Evolutionary conservation across 2,329 filamentous ascomycete genomes (phyloP), one percentile per base, ranked within the genome.

Genomic region (Trichoderma koningiopsis): DNA sequence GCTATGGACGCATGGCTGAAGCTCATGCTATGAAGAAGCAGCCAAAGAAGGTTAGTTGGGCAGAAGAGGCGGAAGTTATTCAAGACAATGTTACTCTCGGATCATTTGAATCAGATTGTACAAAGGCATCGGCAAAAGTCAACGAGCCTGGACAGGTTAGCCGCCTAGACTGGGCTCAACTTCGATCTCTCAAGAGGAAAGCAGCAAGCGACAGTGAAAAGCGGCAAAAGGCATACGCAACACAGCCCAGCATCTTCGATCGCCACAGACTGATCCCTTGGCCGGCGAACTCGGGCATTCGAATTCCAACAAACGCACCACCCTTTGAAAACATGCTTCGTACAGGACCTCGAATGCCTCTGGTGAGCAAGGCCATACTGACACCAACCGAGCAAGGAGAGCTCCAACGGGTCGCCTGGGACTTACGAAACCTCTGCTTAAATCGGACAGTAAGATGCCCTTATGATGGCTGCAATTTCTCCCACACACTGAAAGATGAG

Each of bases 381-480:
- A 85, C 83, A 0, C 78, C 79, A 0, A 80, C 77, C 3, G 69
- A 70, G 16, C 69, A 70, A 35, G 69, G 37, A 7, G 43, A 49
- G 8, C 69, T 70, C 19, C 69, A 52, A 49, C 37, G 31, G 6
- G 29, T 10, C 24, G 14, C 57, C 5, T 70, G 43, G 52, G 43
- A 70, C 0, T n/a, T 69, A n/a, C 52, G 69, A 55, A 68, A 65
- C 10, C 24, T 65, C 11, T 31, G 13, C 33, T 49, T 70, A 61
- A 73, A 72, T 0, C 78, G 83, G 11, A 74, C 72, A 1, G 70
- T 74, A 27, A 74, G 73, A n/a, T 86, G 83, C 55, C 81, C 80
- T 0, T 83, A 80, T 55, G 43, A 72, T 3, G 75, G 73, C 31
- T 85, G 83, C 67, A 58, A 73, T 0, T 77, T 76, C n/a, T 74